Conservation (phyloP, 306 rosid species). For the Malus orientalis region DNA sequence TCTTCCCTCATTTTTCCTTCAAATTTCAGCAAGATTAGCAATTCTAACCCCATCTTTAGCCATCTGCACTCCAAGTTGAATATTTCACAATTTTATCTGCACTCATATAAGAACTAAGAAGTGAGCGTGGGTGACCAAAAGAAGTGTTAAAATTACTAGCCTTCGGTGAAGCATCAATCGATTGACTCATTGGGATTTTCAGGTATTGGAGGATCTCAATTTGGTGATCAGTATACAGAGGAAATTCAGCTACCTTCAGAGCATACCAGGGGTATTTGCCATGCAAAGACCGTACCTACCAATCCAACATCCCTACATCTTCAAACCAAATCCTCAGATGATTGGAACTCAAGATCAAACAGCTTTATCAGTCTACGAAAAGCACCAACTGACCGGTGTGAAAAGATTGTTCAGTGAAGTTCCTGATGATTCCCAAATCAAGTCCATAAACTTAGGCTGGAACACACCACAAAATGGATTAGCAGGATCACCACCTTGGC, state of each 20-base stretch:
- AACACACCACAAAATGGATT: slow-evolving; percentile 38
- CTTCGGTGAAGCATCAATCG: not conserved
- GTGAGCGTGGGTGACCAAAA: not conserved
- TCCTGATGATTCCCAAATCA: slow-evolving; percentile 32
- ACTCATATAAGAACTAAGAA: too few relatives aligned
- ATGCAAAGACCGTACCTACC: slow-evolving; percentile 71
- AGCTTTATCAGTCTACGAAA: slow-evolving; percentile 20
- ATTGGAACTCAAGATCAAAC: slow-evolving; percentile 33
- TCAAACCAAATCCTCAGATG: slow-evolving; percentile 42
- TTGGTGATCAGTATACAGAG: slow-evolving; percentile 65
- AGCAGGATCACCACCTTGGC: slow-evolving; percentile 36
- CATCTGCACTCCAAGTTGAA: not conserved
- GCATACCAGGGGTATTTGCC: slow-evolving; percentile 63
- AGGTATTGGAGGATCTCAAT: slow-evolving; percentile 70
- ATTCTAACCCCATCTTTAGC: not conserved
- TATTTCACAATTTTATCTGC: not conserved
- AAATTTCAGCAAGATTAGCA: not conserved
- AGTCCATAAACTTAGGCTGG: slow-evolving; percentile 57
- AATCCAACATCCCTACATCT: slow-evolving; percentile 46
- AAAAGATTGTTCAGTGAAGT: slow-evolving; percentile 44
- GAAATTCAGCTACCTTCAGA: slow-evolving; percentile 73
- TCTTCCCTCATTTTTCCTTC: slow-evolving; percentile 1
- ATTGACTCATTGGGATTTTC: not conserved
- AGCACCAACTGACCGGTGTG: slow-evolving; percentile 23
- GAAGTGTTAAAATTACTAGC: not conserved